Conservation (phyloP, 345 rosid species). For the Zanthoxylum bungeanum region DNA sequence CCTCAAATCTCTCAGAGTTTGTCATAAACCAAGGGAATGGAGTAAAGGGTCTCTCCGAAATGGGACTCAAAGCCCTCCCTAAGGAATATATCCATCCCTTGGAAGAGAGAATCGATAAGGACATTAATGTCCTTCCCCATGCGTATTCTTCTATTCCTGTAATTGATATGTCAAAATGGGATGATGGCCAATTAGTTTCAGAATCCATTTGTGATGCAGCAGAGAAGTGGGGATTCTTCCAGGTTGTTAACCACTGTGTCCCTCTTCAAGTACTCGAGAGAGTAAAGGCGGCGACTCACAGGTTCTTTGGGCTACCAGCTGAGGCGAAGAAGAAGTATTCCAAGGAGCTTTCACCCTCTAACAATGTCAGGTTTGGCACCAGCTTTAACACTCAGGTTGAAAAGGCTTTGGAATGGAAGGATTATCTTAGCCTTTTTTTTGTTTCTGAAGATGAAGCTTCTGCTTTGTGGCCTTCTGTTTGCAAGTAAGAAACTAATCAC, state of each 20-base stretch:
- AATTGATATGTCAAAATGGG: constrained; percentile 42
- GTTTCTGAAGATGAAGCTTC: constrained; percentile 44
- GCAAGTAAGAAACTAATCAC: constrained; percentile 28
- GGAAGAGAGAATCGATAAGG: constrained; percentile 33
- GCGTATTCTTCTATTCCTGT: constrained; percentile 43
- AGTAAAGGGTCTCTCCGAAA: constrained; percentile 52
- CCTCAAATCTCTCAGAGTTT: constrained; percentile 35
- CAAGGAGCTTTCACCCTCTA: constrained; percentile 32
- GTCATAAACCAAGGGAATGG: constrained; percentile 49
- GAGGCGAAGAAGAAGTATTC: constrained; percentile 40
- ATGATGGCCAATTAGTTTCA: constrained; percentile 30
- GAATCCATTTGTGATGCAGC: constrained; percentile 48
- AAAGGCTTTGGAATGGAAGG: constrained; percentile 58
- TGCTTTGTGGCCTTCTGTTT: constrained; percentile 42
- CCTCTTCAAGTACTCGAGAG: constrained; percentile 39
- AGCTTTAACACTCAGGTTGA: constrained; percentile 46
- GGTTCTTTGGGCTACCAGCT: constrained; percentile 41
- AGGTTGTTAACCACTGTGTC: constrained; percentile 49
- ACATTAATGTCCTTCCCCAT: constrained; percentile 24
- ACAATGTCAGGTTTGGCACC: constrained; percentile 34
- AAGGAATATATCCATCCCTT: constrained; percentile 40
- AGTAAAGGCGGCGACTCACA: constrained; percentile 36
- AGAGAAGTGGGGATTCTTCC: constrained; percentile 52
- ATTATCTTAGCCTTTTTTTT: constrained; percentile 48
- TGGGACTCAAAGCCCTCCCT: constrained; percentile 43